Percentiles rank a stretch among this genome's conserved stretches.
These are phyloP conservation scores for Clitoria ternatea DNA, from an alignment of 306 rosid genomes.

Conservation along the genomic window DNA sequence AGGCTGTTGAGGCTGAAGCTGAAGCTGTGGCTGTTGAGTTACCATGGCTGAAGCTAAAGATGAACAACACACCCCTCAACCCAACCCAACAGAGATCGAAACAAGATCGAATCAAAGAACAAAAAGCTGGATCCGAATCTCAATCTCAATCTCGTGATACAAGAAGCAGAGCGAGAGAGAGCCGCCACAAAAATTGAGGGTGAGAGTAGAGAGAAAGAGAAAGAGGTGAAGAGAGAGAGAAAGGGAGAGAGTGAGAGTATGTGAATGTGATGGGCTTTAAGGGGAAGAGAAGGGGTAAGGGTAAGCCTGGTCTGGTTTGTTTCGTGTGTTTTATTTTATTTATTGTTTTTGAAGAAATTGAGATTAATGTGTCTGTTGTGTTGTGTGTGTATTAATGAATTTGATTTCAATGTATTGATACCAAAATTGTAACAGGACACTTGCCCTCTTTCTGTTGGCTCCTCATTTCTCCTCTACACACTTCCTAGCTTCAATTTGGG, in stretches of 20 bases:
- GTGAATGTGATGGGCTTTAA: conserved; percentile 48
- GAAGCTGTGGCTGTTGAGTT: conserved; percentile 1
- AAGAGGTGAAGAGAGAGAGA: conserved; percentile 1
- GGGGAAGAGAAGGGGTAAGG: conserved; percentile 28
- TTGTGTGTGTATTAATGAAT: not conserved
- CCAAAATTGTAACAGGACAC: not conserved
- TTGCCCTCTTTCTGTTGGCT: conserved; percentile 4
- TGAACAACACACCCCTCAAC: not conserved
- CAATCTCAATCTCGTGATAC: conserved; percentile 14
- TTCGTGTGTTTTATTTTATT: not conserved
- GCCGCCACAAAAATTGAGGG: conserved; percentile 69
- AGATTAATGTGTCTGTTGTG: not conserved
- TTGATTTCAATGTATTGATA: conserved; percentile 2
- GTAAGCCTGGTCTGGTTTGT: conserved; percentile 17
- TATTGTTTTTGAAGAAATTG: not conserved
- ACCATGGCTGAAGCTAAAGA: conserved; percentile 27
- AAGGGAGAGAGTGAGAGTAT: conserved; percentile 9
- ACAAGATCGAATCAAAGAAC: conserved; percentile 24
- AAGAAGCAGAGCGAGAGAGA: conserved; percentile 29
- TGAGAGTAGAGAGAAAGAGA: conserved; percentile 3
- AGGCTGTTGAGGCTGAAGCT: conserved; percentile 37
- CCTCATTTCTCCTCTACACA: not conserved
- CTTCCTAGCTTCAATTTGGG: not conserved
- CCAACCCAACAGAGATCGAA: conserved; percentile 29
- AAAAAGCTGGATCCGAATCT: conserved; percentile 53